Percentiles rank a stretch among this genome's conserved stretches.
Evolutionary conservation across 306 rosid genomes (phyloP).

Genomic region (Lathyrus tuberosus): DNA sequence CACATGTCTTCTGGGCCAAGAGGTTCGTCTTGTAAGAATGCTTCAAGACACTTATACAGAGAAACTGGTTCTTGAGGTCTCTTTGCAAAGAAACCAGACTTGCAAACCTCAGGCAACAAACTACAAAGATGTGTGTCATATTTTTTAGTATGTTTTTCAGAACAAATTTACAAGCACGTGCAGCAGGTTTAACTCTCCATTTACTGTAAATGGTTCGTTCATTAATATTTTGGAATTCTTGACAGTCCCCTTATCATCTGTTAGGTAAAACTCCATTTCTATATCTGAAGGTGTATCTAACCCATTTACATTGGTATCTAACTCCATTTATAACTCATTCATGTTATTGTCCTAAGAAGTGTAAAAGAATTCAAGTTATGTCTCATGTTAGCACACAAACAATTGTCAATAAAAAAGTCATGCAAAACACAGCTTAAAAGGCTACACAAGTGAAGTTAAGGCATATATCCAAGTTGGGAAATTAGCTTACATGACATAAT

Average conservation of each 20-base stretch:
- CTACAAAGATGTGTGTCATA: slow-evolving; percentile 62
- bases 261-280: slow-evolving; percentile 65
- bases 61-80: slow-evolving; percentile 86
- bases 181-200: slow-evolving; percentile 49
- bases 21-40: slow-evolving; percentile 96
- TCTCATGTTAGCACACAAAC: no score
- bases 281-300: slow-evolving; percentile 48
- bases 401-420: no score
- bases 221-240: slow-evolving; percentile 60
- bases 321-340: no score
- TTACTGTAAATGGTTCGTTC: slow-evolving; percentile 59
- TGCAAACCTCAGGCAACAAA: slow-evolving; percentile 89
- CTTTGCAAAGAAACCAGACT: slow-evolving; percentile 64
- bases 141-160: slow-evolving; percentile 60
- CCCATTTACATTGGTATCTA: slow-evolving; percentile 48
- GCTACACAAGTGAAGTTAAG: no score
- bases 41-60: slow-evolving; percentile 94
- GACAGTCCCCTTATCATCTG: slow-evolving; percentile 76
- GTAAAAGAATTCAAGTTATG: no score
- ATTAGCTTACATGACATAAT: no score
- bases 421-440: no score
- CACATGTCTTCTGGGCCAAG: slow-evolving; percentile 99
- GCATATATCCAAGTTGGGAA: no score
- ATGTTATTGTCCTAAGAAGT: no score
- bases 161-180: slow-evolving; percentile 83